phyloP scores from a whole-genome alignment of 257 asterid genomes.

The Penstemon eatonii region DNA sequence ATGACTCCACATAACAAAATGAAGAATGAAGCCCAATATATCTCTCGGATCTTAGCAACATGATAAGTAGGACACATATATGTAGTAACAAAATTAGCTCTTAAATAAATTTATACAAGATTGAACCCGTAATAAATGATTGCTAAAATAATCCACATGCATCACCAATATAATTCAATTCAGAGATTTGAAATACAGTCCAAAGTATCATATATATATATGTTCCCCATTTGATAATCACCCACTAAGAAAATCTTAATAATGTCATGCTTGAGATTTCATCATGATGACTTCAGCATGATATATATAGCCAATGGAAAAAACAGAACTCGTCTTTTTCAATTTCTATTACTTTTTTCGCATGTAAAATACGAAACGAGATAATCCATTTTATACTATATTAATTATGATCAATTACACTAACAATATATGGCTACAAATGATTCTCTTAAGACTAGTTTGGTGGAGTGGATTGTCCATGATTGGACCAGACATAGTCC shows the following conservation, averaged over 20 bases:
- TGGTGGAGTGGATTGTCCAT: too few relatives aligned
- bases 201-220: slow-evolving; percentile 22
- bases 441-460: too few relatives aligned
- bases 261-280: slow-evolving; percentile 18
- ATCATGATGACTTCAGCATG: slow-evolving; percentile 43
- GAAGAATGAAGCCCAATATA: too few relatives aligned
- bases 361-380: neutral
- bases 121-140: too few relatives aligned
- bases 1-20: too few relatives aligned
- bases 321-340: neutral
- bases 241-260: slow-evolving; percentile 23
- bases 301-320: neutral
- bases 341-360: too few relatives aligned
- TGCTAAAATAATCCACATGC: too few relatives aligned
- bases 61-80: too few relatives aligned
- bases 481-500: too few relatives aligned
- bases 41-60: too few relatives aligned
- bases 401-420: slow-evolving; percentile 3
- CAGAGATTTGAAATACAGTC: slow-evolving; percentile 20
- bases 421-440: neutral
- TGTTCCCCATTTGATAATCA: slow-evolving; percentile 34
- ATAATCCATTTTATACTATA: neutral
- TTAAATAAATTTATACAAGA: too few relatives aligned
- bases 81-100: too few relatives aligned
- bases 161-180: neutral